phyloP scores from a whole-genome alignment of 257 asterid species.

The Solanum ossicruentum region DNA sequence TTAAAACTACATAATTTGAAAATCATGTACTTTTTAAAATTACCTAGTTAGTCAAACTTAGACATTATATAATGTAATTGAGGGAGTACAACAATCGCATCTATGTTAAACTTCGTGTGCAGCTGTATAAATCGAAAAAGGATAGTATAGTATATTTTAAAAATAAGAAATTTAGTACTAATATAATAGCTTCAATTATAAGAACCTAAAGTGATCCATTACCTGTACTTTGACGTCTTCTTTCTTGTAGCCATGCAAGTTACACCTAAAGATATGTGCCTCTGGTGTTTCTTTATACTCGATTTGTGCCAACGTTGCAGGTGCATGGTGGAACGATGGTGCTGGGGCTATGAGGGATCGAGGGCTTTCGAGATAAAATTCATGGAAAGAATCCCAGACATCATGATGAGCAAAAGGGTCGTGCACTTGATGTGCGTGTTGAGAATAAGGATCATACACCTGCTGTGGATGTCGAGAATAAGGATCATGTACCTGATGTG shows the following conservation, averaged over 20 bases:
- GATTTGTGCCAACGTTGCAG: not conserved
- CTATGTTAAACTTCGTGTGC: not conserved
- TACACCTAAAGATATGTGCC: constrained; percentile 14
- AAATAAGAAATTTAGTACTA: not conserved
- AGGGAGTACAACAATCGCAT: too few species aligned
- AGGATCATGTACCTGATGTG: not conserved
- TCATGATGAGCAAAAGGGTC: constrained; percentile 9
- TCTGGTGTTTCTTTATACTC: constrained; percentile 32
- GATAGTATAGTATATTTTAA: too few species aligned
- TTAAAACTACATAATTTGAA: not conserved
- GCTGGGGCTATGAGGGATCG: not conserved
- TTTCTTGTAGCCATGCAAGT: constrained; percentile 23
- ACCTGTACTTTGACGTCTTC: constrained; percentile 32
- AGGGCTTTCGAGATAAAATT: not conserved
- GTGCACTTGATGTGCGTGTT: not conserved
- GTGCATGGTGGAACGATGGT: not conserved
- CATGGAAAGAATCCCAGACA: constrained; percentile 1
- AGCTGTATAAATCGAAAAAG: not conserved
- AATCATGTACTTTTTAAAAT: not conserved
- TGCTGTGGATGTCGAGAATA: not conserved
- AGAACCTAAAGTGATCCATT: not conserved
- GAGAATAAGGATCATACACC: not conserved
- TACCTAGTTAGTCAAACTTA: not conserved
- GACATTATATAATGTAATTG: not conserved
- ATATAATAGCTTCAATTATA: not conserved